Evolutionary conservation across 1,284 basidiomycete genomes (phyloP).

Genomic region (Violaceomyces palustris): DNA sequence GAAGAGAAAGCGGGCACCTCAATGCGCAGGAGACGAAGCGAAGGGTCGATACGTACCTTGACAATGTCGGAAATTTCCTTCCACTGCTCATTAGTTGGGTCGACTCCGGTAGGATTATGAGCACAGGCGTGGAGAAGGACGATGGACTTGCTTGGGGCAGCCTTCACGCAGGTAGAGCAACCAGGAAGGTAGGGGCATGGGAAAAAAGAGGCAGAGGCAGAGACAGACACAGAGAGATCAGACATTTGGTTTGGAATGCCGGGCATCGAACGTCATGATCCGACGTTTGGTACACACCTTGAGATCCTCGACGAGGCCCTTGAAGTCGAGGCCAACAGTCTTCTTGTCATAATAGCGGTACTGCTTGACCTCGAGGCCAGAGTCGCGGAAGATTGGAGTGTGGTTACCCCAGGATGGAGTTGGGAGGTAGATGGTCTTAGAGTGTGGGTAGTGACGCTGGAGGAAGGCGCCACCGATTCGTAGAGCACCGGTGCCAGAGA

Average conservation of each 20-base stretch:
- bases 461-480: constrained; percentile 94
- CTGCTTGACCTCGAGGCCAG: constrained; percentile 83
- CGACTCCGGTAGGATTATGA: constrained; percentile 57
- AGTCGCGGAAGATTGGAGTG: constrained; percentile 68
- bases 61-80: constrained; percentile 48
- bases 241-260: no score
- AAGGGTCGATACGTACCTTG: no score
- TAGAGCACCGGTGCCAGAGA: constrained; percentile 96
- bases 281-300: no score
- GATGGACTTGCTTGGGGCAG: constrained; percentile 57
- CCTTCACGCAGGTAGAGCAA: no score
- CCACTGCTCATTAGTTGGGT: constrained; percentile 52
- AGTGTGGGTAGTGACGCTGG: constrained; percentile 72
- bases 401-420: constrained; percentile 98
- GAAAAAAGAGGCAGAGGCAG: no score
- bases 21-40: background rate
- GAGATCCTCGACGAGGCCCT: constrained; percentile 51
- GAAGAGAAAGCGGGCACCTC: constrained; percentile 1
- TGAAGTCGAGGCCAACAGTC: constrained; percentile 52
- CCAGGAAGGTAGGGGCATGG: constrained; percentile 7
- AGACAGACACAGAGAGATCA: no score
- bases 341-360: constrained; percentile 62
- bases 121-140: constrained; percentile 59
- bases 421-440: constrained; percentile 88
- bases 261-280: no score